Conservation (phyloP, 2,329 filamentous ascomycete genomes). For the Fusarium verticillioides region DNA sequence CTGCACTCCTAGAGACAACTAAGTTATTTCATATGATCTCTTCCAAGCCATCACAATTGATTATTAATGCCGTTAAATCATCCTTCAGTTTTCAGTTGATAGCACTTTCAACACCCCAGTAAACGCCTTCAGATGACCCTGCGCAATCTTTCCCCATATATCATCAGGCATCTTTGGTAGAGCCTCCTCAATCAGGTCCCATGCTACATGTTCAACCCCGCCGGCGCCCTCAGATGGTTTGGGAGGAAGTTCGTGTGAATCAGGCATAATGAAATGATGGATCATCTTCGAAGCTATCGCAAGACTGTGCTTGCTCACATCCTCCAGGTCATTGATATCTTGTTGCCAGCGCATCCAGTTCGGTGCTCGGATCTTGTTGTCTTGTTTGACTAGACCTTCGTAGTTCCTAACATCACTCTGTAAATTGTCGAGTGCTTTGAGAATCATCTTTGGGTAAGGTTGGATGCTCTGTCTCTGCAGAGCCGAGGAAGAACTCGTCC, state of each 20-base stretch:
- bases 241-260: neutral
- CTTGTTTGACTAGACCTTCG: slow-evolving; percentile 33
- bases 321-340: slow-evolving; percentile 46
- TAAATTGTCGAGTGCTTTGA: slow-evolving; percentile 34
- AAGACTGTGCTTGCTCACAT: slow-evolving; percentile 45
- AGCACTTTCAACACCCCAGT: slow-evolving; percentile 37
- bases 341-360: slow-evolving; percentile 48
- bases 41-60: neutral
- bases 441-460: slow-evolving; percentile 12
- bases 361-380: slow-evolving; percentile 40
- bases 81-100: slow-evolving; percentile 19
- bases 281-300: slow-evolving; percentile 38
- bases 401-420: slow-evolving; percentile 39
- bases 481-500: slow-evolving; percentile 13
- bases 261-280: slow-evolving; percentile 46
- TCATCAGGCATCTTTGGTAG: slow-evolving; percentile 34
- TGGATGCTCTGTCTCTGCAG: neutral
- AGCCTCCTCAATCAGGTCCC: slow-evolving; percentile 47
- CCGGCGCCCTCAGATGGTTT: slow-evolving; percentile 22
- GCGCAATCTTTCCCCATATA: slow-evolving; percentile 49
- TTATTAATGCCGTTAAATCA: neutral
- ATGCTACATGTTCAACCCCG: slow-evolving; percentile 49
- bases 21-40: neutral
- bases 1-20: neutral
- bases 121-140: slow-evolving; percentile 44